These are phyloP conservation scores for Leccinum pachyderme DNA, from an alignment of 1,284 basidiomycete species.

Conservation along the genomic window DNA sequence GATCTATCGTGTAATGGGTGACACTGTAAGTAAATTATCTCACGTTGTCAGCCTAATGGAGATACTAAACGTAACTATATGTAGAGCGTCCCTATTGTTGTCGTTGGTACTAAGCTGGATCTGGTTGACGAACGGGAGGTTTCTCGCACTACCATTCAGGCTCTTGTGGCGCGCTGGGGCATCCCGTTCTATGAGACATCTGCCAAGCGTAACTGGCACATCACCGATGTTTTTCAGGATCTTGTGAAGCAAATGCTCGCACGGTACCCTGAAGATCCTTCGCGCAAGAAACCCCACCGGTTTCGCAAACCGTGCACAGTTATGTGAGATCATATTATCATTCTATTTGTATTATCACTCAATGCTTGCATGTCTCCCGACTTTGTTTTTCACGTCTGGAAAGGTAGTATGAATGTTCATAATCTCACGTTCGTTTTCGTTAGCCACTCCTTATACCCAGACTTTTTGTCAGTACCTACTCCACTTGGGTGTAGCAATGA, in stretches of 20 bases:
- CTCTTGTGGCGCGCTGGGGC: conserved; percentile 65
- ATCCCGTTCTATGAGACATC: conserved; percentile 85
- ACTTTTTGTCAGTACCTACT: not conserved
- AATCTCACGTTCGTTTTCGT: conserved; percentile 11
- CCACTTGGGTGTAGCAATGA: not conserved
- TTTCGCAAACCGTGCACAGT: conserved; percentile 47
- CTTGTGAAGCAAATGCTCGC: conserved; percentile 72
- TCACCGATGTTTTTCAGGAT: conserved; percentile 77
- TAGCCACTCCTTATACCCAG: conserved; percentile 14
- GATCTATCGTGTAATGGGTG: conserved; percentile 76
- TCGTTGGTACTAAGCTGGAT: conserved; percentile 89
- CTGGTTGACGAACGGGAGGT: conserved; percentile 82
- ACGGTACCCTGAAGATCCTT: conserved; percentile 52
- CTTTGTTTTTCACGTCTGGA: conserved; percentile 1
- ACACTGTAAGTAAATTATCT: conserved; percentile 45
- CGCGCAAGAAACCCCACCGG: conserved; percentile 39
- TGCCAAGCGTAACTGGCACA: conserved; percentile 79
- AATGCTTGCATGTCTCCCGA: conserved; percentile 2
- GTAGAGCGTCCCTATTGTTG: conserved; percentile 74
- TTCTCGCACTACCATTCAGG: conserved; percentile 60
- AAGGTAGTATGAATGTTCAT: conserved; percentile 10
- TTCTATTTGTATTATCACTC: conserved; percentile 11
- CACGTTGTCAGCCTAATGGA: not conserved
- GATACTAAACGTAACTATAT: conserved; percentile 12
- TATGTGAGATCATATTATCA: conserved; percentile 44